Evolutionary conservation across 2,329 filamentous ascomycete genomes (phyloP).

Genomic region (Paracoccidioides brasiliensis): DNA sequence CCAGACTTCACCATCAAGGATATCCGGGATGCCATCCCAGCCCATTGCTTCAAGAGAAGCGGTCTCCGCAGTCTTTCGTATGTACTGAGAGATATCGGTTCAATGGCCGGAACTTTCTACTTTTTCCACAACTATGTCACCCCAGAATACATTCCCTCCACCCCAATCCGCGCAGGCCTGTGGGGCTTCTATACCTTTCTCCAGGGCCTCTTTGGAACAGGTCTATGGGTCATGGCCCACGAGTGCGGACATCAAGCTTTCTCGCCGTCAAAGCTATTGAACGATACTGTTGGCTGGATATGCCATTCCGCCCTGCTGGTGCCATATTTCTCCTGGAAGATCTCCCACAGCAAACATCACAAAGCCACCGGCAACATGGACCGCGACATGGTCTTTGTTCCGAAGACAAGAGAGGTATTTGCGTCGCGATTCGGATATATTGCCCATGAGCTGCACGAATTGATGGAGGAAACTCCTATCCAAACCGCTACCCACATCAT

Average conservation of each 20-base stretch:
- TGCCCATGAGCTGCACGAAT: constrained; percentile 70
- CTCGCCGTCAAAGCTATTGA: constrained; percentile 78
- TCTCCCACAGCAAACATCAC: constrained; percentile 98
- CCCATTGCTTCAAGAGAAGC: constrained; percentile 91
- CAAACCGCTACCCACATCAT: constrained; percentile 62
- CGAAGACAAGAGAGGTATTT: constrained; percentile 73
- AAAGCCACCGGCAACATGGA: constrained; percentile 96
- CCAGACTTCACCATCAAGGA: constrained; percentile 97
- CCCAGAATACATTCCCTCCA: constrained; percentile 64
- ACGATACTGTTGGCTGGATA: constrained; percentile 86
- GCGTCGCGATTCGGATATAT: constrained; percentile 61
- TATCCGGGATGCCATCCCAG: constrained; percentile 90
- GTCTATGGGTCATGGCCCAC: constrained; percentile 91
- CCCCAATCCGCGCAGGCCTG: constrained; percentile 49
- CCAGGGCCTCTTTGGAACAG: constrained; percentile 87
- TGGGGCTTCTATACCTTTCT: constrained; percentile 62
- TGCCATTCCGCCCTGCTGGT: constrained; percentile 80
- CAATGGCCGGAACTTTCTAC: constrained; percentile 65
- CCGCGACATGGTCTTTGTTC: constrained; percentile 98
- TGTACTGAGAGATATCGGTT: constrained; percentile 66
- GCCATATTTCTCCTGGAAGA: constrained; percentile 99
- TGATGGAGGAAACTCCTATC: constrained; percentile 89
- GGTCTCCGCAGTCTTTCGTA: constrained; percentile 62
- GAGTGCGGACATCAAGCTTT: constrained; percentile 97
- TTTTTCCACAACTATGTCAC: constrained; percentile 83